Percentiles rank a stretch among this genome's conserved stretches.
These are phyloP conservation scores for Colletotrichum sp. DNA, from an alignment of 2,329 filamentous ascomycete species.

Conservation along the genomic window DNA sequence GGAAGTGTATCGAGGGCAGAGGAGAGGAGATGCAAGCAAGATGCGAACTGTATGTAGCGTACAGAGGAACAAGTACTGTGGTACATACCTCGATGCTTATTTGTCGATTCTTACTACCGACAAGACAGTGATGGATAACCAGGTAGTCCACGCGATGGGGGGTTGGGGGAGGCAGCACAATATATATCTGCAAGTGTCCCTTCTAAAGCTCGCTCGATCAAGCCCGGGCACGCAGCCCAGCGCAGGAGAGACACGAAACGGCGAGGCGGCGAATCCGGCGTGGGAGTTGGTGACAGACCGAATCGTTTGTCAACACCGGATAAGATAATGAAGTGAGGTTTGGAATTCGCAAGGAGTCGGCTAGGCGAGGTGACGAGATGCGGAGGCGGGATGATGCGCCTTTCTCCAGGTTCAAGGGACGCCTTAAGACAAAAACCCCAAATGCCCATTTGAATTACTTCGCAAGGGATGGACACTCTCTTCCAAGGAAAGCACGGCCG, in stretches of 20 bases:
- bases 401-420: not conserved
- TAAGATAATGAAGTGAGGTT: not conserved
- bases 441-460: not conserved
- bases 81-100: slow-evolving; percentile 12
- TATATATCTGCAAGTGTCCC: not conserved
- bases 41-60: not conserved
- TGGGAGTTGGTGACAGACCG: not conserved
- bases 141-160: not conserved
- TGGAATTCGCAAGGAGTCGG: not conserved
- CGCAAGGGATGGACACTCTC: not conserved
- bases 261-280: slow-evolving; percentile 14
- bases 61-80: not conserved
- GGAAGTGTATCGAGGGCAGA: not conserved
- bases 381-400: not conserved
- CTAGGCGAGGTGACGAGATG: not conserved
- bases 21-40: not conserved
- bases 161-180: not conserved
- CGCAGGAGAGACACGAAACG: slow-evolving; percentile 4
- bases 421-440: not conserved
- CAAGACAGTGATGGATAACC: not conserved
- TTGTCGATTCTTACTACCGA: not conserved
- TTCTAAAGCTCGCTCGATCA: not conserved
- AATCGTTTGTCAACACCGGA: not conserved
- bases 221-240: not conserved
- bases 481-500: not conserved